phyloP scores from a whole-genome alignment of 225 moss, liverwort and hornwort genomes.

The Polytrichum commune region DNA sequence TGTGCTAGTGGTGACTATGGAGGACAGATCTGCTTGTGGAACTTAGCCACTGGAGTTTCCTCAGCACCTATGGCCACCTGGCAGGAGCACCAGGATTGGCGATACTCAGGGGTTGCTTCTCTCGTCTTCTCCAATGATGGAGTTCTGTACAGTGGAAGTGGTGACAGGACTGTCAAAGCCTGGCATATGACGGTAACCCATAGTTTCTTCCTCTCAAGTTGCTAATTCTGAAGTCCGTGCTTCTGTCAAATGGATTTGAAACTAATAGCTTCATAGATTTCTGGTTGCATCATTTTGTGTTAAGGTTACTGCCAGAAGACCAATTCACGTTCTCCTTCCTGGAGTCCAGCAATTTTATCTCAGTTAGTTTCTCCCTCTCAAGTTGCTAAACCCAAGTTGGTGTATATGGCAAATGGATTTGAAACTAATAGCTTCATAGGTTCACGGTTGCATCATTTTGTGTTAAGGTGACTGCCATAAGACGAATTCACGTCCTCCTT shows the following conservation, averaged over 20 bases:
- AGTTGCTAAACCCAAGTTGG: too few relatives aligned
- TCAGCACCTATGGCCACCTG: conserved; percentile 53
- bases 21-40: conserved; percentile 69
- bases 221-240: too few relatives aligned
- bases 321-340: not conserved
- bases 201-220: too few relatives aligned
- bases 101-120: conserved; percentile 81
- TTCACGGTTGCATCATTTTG: too few relatives aligned
- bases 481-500: not conserved
- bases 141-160: conserved; percentile 87
- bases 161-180: conserved; percentile 88
- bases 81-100: conserved; percentile 90
- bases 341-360: conserved; percentile 55
- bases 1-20: conserved; percentile 81
- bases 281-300: too few relatives aligned
- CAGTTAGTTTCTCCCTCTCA: conserved; percentile 26
- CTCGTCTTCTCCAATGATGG: conserved; percentile 67
- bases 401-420: too few relatives aligned
- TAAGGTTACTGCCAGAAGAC: too few relatives aligned
- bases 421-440: too few relatives aligned
- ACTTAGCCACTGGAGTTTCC: conserved; percentile 25
- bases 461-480: too few relatives aligned
- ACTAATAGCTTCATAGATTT: too few relatives aligned
- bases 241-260: too few relatives aligned
- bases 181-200: conserved; percentile 67